These are phyloP conservation scores for Nicotiana paniculata DNA, from an alignment of 257 asterid species.

Conservation along the genomic window DNA sequence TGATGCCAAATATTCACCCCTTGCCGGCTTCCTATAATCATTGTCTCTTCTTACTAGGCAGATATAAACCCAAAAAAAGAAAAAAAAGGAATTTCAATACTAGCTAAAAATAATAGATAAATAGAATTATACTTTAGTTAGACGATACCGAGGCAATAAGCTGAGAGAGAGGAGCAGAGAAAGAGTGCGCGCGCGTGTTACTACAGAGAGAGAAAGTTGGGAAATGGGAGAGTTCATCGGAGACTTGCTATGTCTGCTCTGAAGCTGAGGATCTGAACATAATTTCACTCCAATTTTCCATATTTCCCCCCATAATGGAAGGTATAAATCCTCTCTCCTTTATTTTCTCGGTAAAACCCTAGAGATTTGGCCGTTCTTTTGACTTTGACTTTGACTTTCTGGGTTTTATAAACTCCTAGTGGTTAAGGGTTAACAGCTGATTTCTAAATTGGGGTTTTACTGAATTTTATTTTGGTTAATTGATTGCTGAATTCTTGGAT, in stretches of 20 bases:
- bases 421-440: neutral
- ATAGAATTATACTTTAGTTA: neutral
- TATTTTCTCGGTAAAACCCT: conserved; percentile 8
- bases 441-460: neutral
- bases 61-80: neutral
- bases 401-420: neutral
- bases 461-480: neutral
- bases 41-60: conserved; percentile 1
- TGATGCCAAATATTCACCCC: neutral
- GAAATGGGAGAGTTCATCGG: neutral
- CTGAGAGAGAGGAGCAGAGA: neutral
- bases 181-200: neutral
- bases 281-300: neutral
- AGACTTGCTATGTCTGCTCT: neutral
- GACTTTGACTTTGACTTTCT: neutral
- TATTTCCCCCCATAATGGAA: conserved; percentile 5
- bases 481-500: neutral
- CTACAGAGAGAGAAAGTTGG: neutral
- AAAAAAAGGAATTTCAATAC: neutral
- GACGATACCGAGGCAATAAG: neutral
- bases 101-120: neutral
- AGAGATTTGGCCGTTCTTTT: neutral
- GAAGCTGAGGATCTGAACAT: conserved; percentile 8
- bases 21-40: neutral
- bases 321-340: conserved; percentile 2